Percentiles rank a stretch among this genome's conserved stretches.
Evolutionary conservation across 2,329 filamentous ascomycete genomes (phyloP).

Genomic region (Fusarium pseudocircinatum): DNA sequence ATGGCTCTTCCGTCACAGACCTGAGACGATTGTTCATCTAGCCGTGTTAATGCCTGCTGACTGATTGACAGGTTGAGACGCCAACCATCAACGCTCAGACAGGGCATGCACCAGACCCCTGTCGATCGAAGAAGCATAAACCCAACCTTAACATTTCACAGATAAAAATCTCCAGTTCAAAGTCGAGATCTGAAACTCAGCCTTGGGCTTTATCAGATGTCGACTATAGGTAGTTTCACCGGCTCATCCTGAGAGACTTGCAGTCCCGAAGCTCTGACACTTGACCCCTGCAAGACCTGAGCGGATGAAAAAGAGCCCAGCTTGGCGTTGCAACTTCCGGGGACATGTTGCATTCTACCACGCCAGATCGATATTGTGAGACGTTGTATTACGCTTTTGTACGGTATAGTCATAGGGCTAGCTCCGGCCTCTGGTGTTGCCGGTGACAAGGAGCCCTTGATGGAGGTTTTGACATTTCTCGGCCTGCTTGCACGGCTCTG

Average conservation of each 20-base stretch:
- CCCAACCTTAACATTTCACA: conserved; percentile 7
- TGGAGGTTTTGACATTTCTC: background rate
- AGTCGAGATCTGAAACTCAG: background rate
- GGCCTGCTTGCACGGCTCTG: background rate
- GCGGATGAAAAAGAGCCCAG: conserved; percentile 13
- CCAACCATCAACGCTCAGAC: background rate
- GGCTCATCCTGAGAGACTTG: background rate
- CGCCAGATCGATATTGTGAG: background rate
- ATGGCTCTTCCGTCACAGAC: conserved; percentile 2
- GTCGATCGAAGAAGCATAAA: conserved; percentile 21
- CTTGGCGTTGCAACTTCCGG: conserved; percentile 8
- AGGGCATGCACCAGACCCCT: conserved; percentile 10
- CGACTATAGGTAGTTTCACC: background rate
- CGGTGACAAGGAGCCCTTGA: conserved; percentile 9
- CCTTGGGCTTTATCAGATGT: background rate
- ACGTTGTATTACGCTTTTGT: background rate
- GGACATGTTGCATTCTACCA: background rate
- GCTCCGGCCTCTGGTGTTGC: conserved; percentile 17
- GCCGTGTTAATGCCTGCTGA: conserved; percentile 15
- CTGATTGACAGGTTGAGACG: conserved; percentile 7
- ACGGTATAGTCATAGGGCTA: background rate
- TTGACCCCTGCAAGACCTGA: background rate
- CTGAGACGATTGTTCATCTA: conserved; percentile 2
- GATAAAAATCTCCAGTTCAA: background rate
- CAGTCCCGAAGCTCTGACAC: conserved; percentile 1